These are phyloP conservation scores for Heterobasidion irregulare DNA, from an alignment of 1,284 basidiomycete genomes.

Conservation along the genomic window DNA sequence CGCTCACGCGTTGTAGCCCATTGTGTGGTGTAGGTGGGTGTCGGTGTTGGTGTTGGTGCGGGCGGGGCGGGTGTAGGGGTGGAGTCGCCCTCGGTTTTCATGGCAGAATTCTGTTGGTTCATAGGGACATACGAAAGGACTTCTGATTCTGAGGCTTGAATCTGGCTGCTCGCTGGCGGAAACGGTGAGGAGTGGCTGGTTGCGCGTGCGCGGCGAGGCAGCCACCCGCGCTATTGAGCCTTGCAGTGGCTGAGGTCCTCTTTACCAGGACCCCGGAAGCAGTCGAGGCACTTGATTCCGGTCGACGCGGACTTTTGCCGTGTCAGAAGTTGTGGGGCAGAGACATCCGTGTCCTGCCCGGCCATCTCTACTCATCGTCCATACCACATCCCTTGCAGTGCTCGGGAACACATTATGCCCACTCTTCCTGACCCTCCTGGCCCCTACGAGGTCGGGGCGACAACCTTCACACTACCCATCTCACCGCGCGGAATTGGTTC, in stretches of 20 bases:
- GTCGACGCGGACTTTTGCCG: too few species aligned
- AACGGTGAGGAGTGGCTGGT: background rate
- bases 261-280: too few species aligned
- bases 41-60: constrained; percentile 2
- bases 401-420: background rate
- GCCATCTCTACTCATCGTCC: background rate
- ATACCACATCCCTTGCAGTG: background rate
- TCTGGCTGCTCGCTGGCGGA: background rate
- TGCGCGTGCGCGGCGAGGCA: background rate
- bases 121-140: background rate
- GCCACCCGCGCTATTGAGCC: background rate
- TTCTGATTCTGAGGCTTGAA: too few species aligned
- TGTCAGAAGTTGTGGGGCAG: too few species aligned
- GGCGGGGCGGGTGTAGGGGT: background rate
- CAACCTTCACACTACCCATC: constrained; percentile 9
- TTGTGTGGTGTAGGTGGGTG: constrained; percentile 25
- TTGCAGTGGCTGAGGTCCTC: background rate
- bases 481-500: constrained; percentile 6
- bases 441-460: constrained; percentile 11
- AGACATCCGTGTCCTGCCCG: too few species aligned
- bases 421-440: constrained; percentile 8
- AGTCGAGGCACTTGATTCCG: too few species aligned
- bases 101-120: constrained; percentile 6
- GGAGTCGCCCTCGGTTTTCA: constrained; percentile 8
- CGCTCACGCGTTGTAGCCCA: constrained; percentile 34